phyloP scores from a whole-genome alignment of 441 rosid species.

The Populus hybrid region DNA sequence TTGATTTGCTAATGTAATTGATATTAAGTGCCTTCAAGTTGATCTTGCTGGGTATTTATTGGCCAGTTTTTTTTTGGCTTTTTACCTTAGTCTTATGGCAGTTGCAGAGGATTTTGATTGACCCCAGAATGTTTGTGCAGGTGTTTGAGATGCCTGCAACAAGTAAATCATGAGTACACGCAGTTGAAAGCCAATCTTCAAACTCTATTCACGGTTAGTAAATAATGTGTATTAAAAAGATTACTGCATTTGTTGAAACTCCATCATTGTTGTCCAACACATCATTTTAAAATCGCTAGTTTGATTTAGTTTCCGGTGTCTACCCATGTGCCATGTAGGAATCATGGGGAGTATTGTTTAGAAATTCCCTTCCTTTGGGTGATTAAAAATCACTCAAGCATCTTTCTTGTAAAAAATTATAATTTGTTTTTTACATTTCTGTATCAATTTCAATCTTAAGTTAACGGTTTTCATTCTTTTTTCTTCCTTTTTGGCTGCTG shows the following conservation, averaged over 20 bases:
- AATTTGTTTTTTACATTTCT: not conserved
- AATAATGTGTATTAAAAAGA: too few relatives aligned
- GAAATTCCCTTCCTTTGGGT: not conserved
- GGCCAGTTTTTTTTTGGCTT: too few relatives aligned
- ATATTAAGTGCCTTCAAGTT: not conserved
- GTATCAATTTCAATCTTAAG: not conserved
- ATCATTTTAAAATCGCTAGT: not conserved
- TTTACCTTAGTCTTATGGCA: not conserved
- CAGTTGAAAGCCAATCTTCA: constrained; percentile 59
- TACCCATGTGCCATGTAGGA: not conserved
- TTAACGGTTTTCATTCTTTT: not conserved
- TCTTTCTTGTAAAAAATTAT: not conserved
- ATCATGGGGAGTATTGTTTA: not conserved
- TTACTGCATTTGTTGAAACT: not conserved
- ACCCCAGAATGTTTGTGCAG: constrained; percentile 33
- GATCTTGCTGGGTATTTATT: not conserved
- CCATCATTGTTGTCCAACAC: not conserved
- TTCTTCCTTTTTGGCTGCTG: not conserved
- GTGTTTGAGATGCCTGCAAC: constrained; percentile 78
- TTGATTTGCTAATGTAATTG: not conserved
- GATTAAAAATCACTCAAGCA: not conserved
- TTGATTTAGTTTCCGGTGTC: not conserved
- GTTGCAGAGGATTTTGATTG: constrained; percentile 10
- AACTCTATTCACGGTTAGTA: constrained; percentile 54
- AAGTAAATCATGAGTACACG: constrained; percentile 54